Conservation (phyloP, 2,329 filamentous ascomycete genomes). For the Phialophora expanda region DNA sequence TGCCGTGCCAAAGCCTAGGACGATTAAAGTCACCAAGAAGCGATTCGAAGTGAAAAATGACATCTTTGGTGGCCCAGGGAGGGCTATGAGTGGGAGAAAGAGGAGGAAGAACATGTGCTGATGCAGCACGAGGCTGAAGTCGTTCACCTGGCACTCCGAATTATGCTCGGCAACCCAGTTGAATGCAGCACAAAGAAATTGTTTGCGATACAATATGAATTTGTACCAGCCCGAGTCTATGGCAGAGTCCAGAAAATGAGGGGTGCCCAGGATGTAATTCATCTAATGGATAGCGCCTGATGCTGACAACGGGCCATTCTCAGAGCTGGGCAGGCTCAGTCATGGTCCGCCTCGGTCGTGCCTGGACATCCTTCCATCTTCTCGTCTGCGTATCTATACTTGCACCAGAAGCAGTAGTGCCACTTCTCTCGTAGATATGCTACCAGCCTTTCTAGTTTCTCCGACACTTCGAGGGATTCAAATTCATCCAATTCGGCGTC, state of each 20-base stretch:
- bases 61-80: conserved; percentile 22
- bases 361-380: conserved; percentile 93
- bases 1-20: conserved; percentile 27
- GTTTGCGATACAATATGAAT: not conserved
- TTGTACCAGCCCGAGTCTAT: not conserved
- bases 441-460: conserved; percentile 71
- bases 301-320: not conserved
- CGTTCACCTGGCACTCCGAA: no score
- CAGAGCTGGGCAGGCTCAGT: conserved; percentile 49
- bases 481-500: conserved; percentile 82
- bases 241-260: not conserved
- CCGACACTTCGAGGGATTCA: conserved; percentile 68
- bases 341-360: conserved; percentile 79
- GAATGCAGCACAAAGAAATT: not conserved
- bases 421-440: conserved; percentile 71
- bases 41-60: conserved; percentile 30
- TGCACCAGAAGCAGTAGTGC: conserved; percentile 96
- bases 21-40: conserved; percentile 18
- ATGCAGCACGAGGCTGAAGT: conserved; percentile 22
- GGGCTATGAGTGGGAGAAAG: not conserved
- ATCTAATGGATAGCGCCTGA: not conserved
- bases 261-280: not conserved
- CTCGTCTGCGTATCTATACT: conserved; percentile 70
- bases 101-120: not conserved
- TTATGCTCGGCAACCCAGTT: not conserved